Percentiles rank a stretch among this genome's conserved stretches.
Evolutionary conservation across 257 asterid genomes (phyloP).

Genomic region (Asclepias syriaca): DNA sequence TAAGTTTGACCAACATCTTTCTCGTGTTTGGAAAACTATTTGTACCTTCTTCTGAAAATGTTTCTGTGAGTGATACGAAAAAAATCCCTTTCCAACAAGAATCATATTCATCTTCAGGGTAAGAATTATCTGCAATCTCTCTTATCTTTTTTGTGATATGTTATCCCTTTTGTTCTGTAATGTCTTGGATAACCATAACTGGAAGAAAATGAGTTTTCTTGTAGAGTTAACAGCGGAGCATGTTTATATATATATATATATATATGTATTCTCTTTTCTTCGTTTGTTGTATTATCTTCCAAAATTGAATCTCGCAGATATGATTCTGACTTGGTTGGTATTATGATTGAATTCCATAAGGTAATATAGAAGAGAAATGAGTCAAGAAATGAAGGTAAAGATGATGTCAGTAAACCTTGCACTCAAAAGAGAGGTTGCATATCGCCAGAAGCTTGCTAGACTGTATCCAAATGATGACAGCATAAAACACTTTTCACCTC

Average conservation of each 20-base stretch:
- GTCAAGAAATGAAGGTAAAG: slow-evolving; percentile 16
- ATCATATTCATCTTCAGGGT: neutral
- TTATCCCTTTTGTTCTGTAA: neutral
- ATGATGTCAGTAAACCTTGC: slow-evolving; percentile 21
- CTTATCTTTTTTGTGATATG: neutral
- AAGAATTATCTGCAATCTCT: slow-evolving; percentile 1
- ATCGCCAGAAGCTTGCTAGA: slow-evolving; percentile 19
- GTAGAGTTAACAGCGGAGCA: neutral
- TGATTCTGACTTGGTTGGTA: neutral
- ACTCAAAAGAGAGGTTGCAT: slow-evolving; percentile 22
- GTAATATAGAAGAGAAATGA: slow-evolving; percentile 25
- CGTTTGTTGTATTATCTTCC: neutral
- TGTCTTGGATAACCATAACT: neutral
- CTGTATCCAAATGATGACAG: slow-evolving; percentile 5
- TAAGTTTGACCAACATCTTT: neutral
- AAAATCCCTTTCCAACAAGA: neutral
- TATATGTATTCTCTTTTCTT: neutral
- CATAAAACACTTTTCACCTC: slow-evolving; percentile 10
- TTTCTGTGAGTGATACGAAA: neutral
- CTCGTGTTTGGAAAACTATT: no score
- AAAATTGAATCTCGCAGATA: neutral
- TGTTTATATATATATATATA: neutral
- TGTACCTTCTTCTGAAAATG: neutral
- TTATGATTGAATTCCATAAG: neutral
- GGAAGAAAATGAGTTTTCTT: neutral